Percentiles rank a stretch among this genome's conserved stretches.
These are phyloP conservation scores for Malassezia furfur DNA, from an alignment of 1,284 basidiomycete species.

Conservation along the genomic window DNA sequence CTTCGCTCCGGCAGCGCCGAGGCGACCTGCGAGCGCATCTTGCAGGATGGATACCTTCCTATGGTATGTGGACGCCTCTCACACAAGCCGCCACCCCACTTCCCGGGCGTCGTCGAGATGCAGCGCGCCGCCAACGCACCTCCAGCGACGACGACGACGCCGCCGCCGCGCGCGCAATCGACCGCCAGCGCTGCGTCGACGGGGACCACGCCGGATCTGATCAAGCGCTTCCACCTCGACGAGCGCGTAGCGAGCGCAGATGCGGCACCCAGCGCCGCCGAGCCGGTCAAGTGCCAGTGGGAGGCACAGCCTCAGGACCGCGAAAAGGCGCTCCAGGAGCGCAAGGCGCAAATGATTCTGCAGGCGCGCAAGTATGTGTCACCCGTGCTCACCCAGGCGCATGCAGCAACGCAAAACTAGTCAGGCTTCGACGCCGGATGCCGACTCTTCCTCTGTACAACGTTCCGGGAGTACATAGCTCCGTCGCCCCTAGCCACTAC, in stretches of 20 bases:
- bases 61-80: constrained; percentile 2
- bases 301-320: constrained; percentile 2
- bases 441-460: not conserved
- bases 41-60: constrained; percentile 37
- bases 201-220: not conserved
- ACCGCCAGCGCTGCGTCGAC: no score
- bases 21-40: constrained; percentile 35
- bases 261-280: not conserved
- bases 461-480: not conserved
- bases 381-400: not conserved
- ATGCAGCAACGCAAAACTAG: constrained; percentile 6
- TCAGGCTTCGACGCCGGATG: not conserved
- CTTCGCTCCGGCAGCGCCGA: constrained; percentile 30
- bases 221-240: constrained; percentile 9
- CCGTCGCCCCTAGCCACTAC: not conserved
- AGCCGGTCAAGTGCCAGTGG: not conserved
- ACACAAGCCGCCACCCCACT: not conserved
- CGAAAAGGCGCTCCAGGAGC: constrained; percentile 8
- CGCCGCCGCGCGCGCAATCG: not conserved
- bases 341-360: constrained; percentile 17
- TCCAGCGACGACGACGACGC: not conserved
- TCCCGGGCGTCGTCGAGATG: not conserved
- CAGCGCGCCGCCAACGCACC: not conserved
- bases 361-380: constrained; percentile 7
- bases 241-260: not conserved